Percentiles rank a stretch among this genome's conserved stretches.
phyloP scores from a whole-genome alignment of 2,329 filamentous ascomycete genomes.

The Hypocrella siamensis region DNA sequence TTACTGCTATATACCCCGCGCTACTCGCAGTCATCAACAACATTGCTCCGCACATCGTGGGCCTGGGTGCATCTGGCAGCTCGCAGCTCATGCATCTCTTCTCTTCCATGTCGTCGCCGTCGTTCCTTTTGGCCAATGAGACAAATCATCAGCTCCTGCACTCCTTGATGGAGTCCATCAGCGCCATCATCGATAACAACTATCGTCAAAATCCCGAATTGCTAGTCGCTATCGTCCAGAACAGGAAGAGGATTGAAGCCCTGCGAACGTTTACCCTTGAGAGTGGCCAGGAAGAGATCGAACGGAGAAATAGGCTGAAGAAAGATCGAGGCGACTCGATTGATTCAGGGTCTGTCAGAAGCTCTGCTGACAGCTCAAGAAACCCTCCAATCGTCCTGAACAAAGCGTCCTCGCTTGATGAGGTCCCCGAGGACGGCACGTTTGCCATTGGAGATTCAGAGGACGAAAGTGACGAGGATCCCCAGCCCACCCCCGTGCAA shows the following conservation, averaged over 20 bases:
- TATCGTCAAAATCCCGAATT: conserved; percentile 69
- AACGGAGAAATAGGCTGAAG: conserved; percentile 55
- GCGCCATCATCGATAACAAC: conserved; percentile 79
- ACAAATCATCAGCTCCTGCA: conserved; percentile 70
- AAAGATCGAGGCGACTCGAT: conserved; percentile 40
- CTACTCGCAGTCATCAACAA: conserved; percentile 89
- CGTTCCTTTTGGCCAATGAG: conserved; percentile 84
- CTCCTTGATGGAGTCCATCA: conserved; percentile 77
- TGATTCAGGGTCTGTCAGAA: conserved; percentile 34
- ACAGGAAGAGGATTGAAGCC: conserved; percentile 70
- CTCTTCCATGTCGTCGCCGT: conserved; percentile 81
- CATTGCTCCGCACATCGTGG: conserved; percentile 69
- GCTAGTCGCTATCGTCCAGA: conserved; percentile 63
- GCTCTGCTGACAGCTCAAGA: conserved; percentile 51
- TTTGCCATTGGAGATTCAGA: conserved; percentile 88
- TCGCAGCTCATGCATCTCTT: conserved; percentile 79
- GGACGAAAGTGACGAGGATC: conserved; percentile 39
- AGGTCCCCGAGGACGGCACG: conserved; percentile 47
- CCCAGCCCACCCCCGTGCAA: conserved; percentile 40
- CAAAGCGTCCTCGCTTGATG: conserved; percentile 13
- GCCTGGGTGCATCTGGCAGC: conserved; percentile 58
- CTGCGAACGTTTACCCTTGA: conserved; percentile 80
- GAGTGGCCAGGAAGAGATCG: conserved; percentile 80
- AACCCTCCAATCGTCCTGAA: conserved; percentile 32
- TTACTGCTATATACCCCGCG: conserved; percentile 84